Base-by-base conservation (phyloP, 1,139 yeast species). In the Protomyces inouyei region DNA sequence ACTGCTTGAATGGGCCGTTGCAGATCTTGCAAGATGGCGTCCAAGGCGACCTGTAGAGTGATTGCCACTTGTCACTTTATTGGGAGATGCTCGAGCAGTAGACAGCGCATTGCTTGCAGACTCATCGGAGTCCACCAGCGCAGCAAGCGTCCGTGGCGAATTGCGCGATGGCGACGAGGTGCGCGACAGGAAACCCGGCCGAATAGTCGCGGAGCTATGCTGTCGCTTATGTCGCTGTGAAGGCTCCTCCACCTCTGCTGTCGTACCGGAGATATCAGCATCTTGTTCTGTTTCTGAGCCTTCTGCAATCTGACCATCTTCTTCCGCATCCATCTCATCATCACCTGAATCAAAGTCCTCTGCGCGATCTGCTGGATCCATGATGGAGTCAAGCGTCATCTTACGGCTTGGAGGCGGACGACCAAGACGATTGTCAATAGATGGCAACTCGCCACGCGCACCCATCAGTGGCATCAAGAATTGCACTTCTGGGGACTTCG, bases 311-410 rank as follows among this genome's bases (percentile, higher is more conserved):
- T 35, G 23, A 16, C 52, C 57, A 12, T 35, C 57, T 14, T 18
- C 35, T 18, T 35, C 51, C 6, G 45, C 55, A 32, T 52, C 61
- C 56, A 59, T 40, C 35, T 59, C 63, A 14, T 59, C 63, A n/a
- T 52, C 63, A 14, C 52, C 63, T 16, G 63, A 59, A 38, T 59
- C 57, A n/a, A 32, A 18, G 3, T 57, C 61, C 14, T 21, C 28
- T 3, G 63, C 63, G 4, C 63, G 57, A 9, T 28, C 53, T 16
- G 43, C 48, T 16, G 23, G 16, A 38, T 59, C 57, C 21, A 45
- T 16, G 23, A 36, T 18, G 32, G 63, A 59, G 4, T 59, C 63
- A n/a, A 40, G 23, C 16, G 63, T 57, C 23, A 53, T 25, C 28
- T 53, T 28, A 5, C 61, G 55, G 3, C 6, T n/a, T 16, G 40